These are phyloP conservation scores for Trichosporon faecale DNA, from an alignment of 1,284 basidiomycete genomes.

Conservation along the genomic window DNA sequence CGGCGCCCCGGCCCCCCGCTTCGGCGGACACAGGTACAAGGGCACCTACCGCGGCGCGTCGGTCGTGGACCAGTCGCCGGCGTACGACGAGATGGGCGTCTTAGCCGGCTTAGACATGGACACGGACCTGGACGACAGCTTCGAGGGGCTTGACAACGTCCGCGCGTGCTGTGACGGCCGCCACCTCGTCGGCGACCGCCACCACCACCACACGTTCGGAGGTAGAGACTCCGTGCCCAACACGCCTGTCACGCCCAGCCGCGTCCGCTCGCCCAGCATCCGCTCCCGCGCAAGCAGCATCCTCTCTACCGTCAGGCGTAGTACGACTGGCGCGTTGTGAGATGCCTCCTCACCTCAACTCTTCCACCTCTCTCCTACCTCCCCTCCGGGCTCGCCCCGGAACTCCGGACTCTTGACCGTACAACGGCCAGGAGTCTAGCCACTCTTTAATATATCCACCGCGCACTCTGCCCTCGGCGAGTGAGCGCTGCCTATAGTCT, in stretches of 20 bases:
- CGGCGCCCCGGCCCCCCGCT: slow-evolving; percentile 56
- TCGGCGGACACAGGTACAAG: slow-evolving; percentile 47
- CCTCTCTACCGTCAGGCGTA: slow-evolving; percentile 25
- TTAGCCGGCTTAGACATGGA: slow-evolving; percentile 63
- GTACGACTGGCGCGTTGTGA: not conserved
- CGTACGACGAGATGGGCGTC: slow-evolving; percentile 18
- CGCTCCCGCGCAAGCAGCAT: slow-evolving; percentile 26
- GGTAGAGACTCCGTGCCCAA: slow-evolving; percentile 55
- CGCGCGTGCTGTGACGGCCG: slow-evolving; percentile 89
- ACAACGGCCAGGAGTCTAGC: too few relatives aligned
- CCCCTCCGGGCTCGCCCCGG: too few relatives aligned
- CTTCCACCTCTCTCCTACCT: too few relatives aligned
- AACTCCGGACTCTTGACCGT: too few relatives aligned
- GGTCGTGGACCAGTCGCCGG: slow-evolving; percentile 41
- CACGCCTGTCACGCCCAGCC: slow-evolving; percentile 26
- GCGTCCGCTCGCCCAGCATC: slow-evolving; percentile 37
- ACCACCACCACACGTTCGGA: slow-evolving; percentile 60
- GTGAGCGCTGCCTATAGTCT: too few relatives aligned
- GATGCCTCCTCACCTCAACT: too few relatives aligned
- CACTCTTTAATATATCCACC: not conserved
- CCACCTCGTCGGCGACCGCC: slow-evolving; percentile 64
- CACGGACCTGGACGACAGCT: slow-evolving; percentile 72
- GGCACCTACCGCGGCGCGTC: slow-evolving; percentile 43
- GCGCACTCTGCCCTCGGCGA: not conserved
- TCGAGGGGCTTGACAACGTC: slow-evolving; percentile 91